Evolutionary conservation across 2,329 filamentous ascomycete species (phyloP).

Genomic region (Alternaria angustiovoidea): DNA sequence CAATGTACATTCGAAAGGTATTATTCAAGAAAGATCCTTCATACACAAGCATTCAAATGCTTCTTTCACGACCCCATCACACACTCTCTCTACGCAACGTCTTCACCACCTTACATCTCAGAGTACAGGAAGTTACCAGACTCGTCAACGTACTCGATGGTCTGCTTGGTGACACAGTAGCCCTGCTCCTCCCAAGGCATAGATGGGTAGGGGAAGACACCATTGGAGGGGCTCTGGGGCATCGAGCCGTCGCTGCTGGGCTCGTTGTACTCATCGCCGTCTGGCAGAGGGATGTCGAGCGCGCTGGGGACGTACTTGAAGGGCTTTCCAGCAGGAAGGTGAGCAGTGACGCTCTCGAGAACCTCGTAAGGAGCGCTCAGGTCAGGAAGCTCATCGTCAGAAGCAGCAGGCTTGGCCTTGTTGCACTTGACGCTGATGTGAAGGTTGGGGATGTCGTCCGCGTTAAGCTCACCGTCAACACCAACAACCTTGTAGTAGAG

Average conservation of each 20-base stretch:
- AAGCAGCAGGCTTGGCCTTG: slow-evolving; percentile 38
- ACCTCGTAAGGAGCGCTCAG: slow-evolving; percentile 37
- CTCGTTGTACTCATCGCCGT: slow-evolving; percentile 23
- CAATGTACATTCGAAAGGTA: slow-evolving; percentile 17
- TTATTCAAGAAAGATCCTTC: slow-evolving; percentile 14
- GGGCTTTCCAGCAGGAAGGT: slow-evolving; percentile 41
- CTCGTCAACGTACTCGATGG: slow-evolving; percentile 46
- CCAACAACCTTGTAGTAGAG: slow-evolving; percentile 48
- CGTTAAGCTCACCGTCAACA: slow-evolving; percentile 40
- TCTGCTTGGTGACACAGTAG: slow-evolving; percentile 43
- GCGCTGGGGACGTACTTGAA: slow-evolving; percentile 37
- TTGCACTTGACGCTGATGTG: slow-evolving; percentile 45
- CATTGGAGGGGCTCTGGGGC: slow-evolving; percentile 13
- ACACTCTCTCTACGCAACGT: neutral
- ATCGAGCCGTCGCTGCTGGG: slow-evolving; percentile 9
- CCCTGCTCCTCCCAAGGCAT: slow-evolving; percentile 39
- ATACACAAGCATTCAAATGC: slow-evolving; percentile 7
- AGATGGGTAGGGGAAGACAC: slow-evolving; percentile 26
- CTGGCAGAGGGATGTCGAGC: slow-evolving; percentile 28
- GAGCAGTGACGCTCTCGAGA: slow-evolving; percentile 38
- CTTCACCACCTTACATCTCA: slow-evolving; percentile 22
- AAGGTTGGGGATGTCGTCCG: slow-evolving; percentile 42
- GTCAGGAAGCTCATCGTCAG: slow-evolving; percentile 38
- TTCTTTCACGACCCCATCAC: neutral
- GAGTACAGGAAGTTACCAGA: slow-evolving; percentile 43